Evolutionary conservation across 163 green algal genomes (phyloP).

Genomic region (Trebouxiophyceae sp.): DNA sequence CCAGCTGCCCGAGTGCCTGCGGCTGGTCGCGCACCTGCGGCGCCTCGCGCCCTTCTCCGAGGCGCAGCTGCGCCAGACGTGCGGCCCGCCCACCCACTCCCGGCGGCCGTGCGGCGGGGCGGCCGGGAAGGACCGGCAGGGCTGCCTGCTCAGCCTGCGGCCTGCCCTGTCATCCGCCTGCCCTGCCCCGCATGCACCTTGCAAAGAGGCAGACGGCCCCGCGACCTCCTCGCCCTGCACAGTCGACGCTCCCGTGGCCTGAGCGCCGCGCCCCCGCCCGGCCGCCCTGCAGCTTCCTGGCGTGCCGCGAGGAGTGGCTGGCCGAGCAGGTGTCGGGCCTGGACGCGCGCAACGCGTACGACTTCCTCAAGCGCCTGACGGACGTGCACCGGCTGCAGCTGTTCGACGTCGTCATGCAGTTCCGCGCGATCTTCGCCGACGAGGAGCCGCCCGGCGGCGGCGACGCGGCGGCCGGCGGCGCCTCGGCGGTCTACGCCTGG

Average conservation of each 20-base stretch:
- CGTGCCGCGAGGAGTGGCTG: slow-evolving; percentile 65
- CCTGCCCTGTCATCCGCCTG: too few relatives aligned
- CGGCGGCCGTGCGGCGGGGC: too few relatives aligned
- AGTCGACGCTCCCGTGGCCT: too few relatives aligned
- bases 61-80: slow-evolving; percentile 12
- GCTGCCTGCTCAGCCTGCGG: too few relatives aligned
- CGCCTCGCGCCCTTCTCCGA: slow-evolving; percentile 77
- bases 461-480: not conserved
- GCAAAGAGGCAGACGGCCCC: too few relatives aligned
- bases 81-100: too few relatives aligned
- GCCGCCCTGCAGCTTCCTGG: slow-evolving; percentile 62
- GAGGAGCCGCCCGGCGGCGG: slow-evolving; percentile 21
- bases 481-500: slow-evolving; percentile 12
- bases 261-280: too few relatives aligned
- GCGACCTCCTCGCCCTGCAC: too few relatives aligned
- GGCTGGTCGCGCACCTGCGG: slow-evolving; percentile 89
- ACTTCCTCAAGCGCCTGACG: slow-evolving; percentile 83
- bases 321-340: slow-evolving; percentile 49
- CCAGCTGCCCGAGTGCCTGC: slow-evolving; percentile 94
- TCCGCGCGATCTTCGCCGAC: slow-evolving; percentile 85
- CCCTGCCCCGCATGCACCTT: too few relatives aligned
- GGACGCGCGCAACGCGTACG: slow-evolving; percentile 61
- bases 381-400: slow-evolving; percentile 91
- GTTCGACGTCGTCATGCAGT: slow-evolving; percentile 98
- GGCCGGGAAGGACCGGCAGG: too few relatives aligned